Conservation (phyloP, 805 yeast genomes). For the Sungouiella blattae region DNA sequence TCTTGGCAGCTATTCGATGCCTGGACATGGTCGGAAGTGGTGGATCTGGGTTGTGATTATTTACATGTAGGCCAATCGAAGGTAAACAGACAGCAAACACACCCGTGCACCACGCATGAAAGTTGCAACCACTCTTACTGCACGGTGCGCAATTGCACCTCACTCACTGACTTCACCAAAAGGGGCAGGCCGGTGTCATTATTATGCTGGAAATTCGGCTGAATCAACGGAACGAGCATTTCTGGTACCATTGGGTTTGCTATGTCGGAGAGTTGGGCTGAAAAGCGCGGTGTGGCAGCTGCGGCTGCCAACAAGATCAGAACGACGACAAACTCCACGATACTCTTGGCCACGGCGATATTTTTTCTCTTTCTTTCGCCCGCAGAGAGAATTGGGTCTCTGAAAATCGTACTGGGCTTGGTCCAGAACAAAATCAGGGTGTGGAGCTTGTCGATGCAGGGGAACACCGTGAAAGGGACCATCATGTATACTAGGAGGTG, state of each 20-base stretch:
- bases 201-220: constrained; percentile 61
- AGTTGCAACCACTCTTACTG: constrained; percentile 1
- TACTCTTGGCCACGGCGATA: constrained; percentile 4
- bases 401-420: constrained; percentile 33
- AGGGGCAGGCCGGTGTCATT: constrained; percentile 61
- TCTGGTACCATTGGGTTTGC: background rate
- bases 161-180: background rate
- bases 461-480: constrained; percentile 41
- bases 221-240: constrained; percentile 19
- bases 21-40: constrained; percentile 1
- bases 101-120: constrained; percentile 2
- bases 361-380: constrained; percentile 32
- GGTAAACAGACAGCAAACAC: background rate
- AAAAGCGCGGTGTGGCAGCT: background rate
- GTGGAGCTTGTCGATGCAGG: constrained; percentile 48
- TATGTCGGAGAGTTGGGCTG: background rate
- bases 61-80: no score
- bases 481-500: constrained; percentile 39
- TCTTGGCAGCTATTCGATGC: no score
- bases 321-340: background rate
- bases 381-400: constrained; percentile 36
- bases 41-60: no score
- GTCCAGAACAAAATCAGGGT: constrained; percentile 50
- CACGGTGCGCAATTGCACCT: background rate
- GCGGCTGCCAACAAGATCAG: background rate